These are phyloP conservation scores for Arthrinium phaeospermum DNA, from an alignment of 2,329 filamentous ascomycete genomes.

Conservation along the genomic window DNA sequence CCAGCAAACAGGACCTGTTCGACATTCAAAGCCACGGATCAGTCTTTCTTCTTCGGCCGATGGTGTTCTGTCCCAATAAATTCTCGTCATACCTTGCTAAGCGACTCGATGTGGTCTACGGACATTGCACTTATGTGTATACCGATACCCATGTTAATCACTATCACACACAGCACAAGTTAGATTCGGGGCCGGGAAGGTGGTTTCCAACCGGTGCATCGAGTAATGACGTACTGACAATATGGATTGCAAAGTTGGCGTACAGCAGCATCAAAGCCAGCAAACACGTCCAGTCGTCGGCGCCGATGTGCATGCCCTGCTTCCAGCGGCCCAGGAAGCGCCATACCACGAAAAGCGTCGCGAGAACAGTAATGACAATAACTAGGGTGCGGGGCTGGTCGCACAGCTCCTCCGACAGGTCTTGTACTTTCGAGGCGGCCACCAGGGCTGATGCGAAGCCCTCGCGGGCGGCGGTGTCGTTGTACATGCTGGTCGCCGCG, in stretches of 20 bases:
- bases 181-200: background rate
- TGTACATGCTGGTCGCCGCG: background rate
- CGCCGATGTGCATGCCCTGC: background rate
- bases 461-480: constrained; percentile 14
- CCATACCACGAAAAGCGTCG: background rate
- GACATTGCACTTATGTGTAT: background rate
- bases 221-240: background rate
- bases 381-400: background rate
- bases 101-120: background rate
- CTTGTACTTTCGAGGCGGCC: background rate
- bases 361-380: background rate
- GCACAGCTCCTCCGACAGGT: background rate
- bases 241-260: background rate
- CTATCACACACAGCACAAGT: background rate
- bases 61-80: no score
- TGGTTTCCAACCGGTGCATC: fast-evolving
- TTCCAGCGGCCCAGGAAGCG: background rate
- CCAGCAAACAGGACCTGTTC: background rate
- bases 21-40: background rate
- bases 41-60: background rate
- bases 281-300: constrained; percentile 13
- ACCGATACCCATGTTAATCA: background rate
- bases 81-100: background rate
- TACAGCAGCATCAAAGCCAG: background rate
- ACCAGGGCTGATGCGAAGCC: background rate